Evolutionary conservation across 805 yeast genomes (phyloP), one percentile per base, ranked within the genome.

Genomic region (Kurtzmaniella fragi): DNA sequence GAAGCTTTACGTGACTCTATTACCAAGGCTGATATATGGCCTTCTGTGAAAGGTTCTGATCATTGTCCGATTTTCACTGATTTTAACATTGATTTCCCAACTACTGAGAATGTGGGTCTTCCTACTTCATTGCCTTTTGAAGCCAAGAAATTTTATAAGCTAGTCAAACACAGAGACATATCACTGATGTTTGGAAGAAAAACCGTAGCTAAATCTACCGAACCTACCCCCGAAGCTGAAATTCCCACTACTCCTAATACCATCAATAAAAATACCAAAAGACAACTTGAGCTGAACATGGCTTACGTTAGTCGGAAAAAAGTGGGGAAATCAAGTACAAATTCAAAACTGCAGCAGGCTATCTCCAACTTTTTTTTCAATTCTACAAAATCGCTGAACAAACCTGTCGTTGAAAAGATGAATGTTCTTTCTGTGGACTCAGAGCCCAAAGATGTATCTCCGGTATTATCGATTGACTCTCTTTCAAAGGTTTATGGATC

Each of bases 21-120:
- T 1, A 44, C 53, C 3, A 58, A 68, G 32, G 71, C 78, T 0
- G 73, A 73, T 44, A 84, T 85, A n/a, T 73, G 84, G 73, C 82
- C 88, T 0, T 70, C 70, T 32, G 50, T 90, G 1, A 64, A 75
- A 56, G 99, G 99, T 0, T 87, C 96, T 0, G 99, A 91, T 57
- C 99, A 91, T 60, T 91, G 98, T 58, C 99, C 99, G 0, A 77
- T 88, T 0, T 88, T 58, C 52, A 71, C 88, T 1, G 97, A 88
- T 56, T 52, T 89, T 32, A 62, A 64, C 10, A 43, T 51, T 5
- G 34, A 35, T 4, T 34, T 28, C 8, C 8, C 25, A 20, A 20
- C 7, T 20, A 8, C 25, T 17, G 36, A 27, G 20, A 17, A 5
- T 20, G 17, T 28, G 9, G n/a, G 17, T 13, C 10, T 12, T 13